Evolutionary conservation across 352 stramenopile genomes (phyloP).

Genomic region (Phytophthora pinifolia): DNA sequence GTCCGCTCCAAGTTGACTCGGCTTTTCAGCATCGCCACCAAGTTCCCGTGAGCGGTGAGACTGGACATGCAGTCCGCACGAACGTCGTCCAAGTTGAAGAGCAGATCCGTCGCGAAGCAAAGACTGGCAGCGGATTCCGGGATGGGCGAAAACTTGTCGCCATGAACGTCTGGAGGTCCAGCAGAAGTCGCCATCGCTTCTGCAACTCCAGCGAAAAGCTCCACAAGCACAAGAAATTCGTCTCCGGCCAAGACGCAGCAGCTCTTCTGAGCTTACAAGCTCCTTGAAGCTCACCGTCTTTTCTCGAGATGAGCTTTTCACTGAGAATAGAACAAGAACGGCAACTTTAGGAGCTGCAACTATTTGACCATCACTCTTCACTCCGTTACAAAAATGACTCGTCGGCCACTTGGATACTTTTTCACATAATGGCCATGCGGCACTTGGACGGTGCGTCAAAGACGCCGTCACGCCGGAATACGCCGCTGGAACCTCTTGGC

Average conservation of each 20-base stretch:
- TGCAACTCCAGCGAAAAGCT: background rate
- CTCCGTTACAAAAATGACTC: too few relatives aligned
- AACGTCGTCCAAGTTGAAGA: slow-evolving; percentile 80
- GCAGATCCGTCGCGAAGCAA: slow-evolving; percentile 74
- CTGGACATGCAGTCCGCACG: slow-evolving; percentile 41
- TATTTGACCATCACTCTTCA: too few relatives aligned
- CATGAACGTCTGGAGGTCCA: background rate
- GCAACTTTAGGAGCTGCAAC: too few relatives aligned
- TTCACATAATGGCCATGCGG: background rate
- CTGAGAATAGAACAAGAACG: background rate
- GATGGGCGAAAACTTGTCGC: background rate
- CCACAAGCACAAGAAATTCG: background rate
- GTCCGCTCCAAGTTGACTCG: slow-evolving; percentile 71
- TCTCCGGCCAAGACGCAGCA: background rate
- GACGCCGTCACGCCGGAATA: slow-evolving; percentile 15
- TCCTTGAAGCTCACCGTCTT: background rate
- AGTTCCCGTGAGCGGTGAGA: slow-evolving; percentile 53
- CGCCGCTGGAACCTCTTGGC: slow-evolving; percentile 23
- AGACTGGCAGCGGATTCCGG: slow-evolving; percentile 26
- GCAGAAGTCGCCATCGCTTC: slow-evolving; percentile 1
- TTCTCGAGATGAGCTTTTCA: slow-evolving; percentile 6
- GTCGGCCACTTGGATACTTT: too few relatives aligned
- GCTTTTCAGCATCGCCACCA: slow-evolving; percentile 68
- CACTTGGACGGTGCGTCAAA: slow-evolving; percentile 10
- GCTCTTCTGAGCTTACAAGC: too few relatives aligned